These are phyloP conservation scores for Nephromyces sp. DNA, from an alignment of 169 alveolate genomes.

Conservation along the genomic window DNA sequence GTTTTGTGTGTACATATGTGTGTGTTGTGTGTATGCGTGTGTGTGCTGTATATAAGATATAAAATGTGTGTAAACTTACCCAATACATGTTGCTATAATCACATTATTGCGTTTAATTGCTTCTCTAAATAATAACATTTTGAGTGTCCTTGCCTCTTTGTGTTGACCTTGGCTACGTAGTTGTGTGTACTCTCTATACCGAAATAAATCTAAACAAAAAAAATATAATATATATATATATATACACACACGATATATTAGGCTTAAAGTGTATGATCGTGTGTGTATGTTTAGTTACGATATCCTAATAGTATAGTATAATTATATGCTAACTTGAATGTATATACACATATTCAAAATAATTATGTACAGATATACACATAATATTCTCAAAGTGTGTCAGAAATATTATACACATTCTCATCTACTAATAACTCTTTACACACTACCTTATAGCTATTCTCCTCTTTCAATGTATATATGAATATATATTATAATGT, in stretches of 20 bases:
- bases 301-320: neutral
- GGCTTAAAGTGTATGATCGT: no score
- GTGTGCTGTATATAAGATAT: no score
- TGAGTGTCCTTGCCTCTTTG: conserved; percentile 29
- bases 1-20: no score
- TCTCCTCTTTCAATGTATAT: no score
- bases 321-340: neutral
- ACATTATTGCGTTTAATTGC: conserved; percentile 47
- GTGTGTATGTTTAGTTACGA: neutral
- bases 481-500: no score
- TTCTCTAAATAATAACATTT: conserved; percentile 32
- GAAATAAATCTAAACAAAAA: conserved; percentile 16
- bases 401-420: neutral
- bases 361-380: neutral
- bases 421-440: no score
- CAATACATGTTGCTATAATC: conserved; percentile 73
- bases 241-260: neutral
- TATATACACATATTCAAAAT: neutral
- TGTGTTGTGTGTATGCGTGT: no score
- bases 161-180: conserved; percentile 10
- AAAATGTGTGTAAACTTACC: no score
- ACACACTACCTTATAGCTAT: no score
- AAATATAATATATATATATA: neutral
- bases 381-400: neutral
- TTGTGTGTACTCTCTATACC: conserved; percentile 29